Percentiles rank a stretch among this genome's conserved stretches.
Evolutionary conservation across 1,284 basidiomycete genomes (phyloP).

Genomic region (Xerocomus subilludens): DNA sequence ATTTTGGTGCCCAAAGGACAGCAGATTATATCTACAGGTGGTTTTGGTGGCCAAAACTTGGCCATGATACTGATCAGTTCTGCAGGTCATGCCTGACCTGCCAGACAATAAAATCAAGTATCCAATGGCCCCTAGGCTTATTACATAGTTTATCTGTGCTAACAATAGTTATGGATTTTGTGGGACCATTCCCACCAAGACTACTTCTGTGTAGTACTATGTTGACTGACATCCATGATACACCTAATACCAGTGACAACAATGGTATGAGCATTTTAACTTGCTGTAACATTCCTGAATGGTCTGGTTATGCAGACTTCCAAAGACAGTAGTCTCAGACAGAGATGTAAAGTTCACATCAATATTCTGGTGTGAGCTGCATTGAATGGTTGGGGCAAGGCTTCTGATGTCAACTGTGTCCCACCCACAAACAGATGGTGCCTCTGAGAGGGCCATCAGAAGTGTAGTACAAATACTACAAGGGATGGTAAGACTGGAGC

Average conservation of each 20-base stretch:
- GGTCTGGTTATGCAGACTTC: constrained; percentile 32
- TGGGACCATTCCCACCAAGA: background rate
- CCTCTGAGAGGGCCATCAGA: constrained; percentile 35
- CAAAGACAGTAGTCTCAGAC: too few species aligned
- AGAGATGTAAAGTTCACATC: constrained; percentile 25
- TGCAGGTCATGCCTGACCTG: background rate
- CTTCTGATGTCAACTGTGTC: constrained; percentile 51
- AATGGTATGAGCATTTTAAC: constrained; percentile 40
- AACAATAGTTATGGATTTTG: background rate
- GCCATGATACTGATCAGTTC: constrained; percentile 41
- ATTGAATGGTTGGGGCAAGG: constrained; percentile 38
- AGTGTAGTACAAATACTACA: constrained; percentile 3
- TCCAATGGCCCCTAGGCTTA: background rate
- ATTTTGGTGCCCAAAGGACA: constrained; percentile 15
- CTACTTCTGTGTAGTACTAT: constrained; percentile 50
- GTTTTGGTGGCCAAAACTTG: constrained; percentile 11
- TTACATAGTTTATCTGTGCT: background rate
- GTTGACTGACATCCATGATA: constrained; percentile 52
- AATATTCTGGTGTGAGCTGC: background rate
- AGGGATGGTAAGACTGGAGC: background rate
- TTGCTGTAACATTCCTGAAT: constrained; percentile 46
- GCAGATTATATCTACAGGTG: constrained; percentile 15
- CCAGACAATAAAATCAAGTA: background rate
- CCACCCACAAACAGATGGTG: constrained; percentile 59
- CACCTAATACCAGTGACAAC: constrained; percentile 43